These are phyloP conservation scores for Chondrostereum purpureum DNA, from an alignment of 1,284 basidiomycete species.

Conservation along the genomic window DNA sequence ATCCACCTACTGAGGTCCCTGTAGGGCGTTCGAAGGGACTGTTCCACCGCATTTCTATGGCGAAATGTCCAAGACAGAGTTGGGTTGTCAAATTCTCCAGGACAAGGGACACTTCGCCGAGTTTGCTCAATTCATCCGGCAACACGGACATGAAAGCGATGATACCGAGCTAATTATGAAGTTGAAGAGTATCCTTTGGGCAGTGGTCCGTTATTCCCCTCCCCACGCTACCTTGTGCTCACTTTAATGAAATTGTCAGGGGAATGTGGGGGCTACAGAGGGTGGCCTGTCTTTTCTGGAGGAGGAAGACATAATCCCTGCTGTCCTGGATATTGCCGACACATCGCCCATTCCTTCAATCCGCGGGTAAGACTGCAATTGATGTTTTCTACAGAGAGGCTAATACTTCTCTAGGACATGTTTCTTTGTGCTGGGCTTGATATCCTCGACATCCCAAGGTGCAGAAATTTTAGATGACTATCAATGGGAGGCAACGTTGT, in stretches of 20 bases:
- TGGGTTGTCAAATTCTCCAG: constrained; percentile 85
- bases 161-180: constrained; percentile 82
- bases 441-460: constrained; percentile 51
- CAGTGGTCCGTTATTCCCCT: constrained; percentile 62
- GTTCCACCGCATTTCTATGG: constrained; percentile 97
- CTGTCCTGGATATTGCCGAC: constrained; percentile 88
- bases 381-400: neutral
- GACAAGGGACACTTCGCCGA: constrained; percentile 90
- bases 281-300: constrained; percentile 92
- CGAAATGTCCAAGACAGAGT: constrained; percentile 92
- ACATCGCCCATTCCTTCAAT: constrained; percentile 86
- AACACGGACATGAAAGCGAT: constrained; percentile 79
- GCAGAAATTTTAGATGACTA: constrained; percentile 74
- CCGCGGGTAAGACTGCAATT: constrained; percentile 64
- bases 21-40: constrained; percentile 75
- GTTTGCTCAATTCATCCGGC: constrained; percentile 85
- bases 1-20: constrained; percentile 5
- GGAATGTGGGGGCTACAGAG: constrained; percentile 87
- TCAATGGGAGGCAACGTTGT: constrained; percentile 87
- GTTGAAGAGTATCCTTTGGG: constrained; percentile 95
- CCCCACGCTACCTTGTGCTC: neutral
- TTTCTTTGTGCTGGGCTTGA: constrained; percentile 89
- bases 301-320: constrained; percentile 88
- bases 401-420: constrained; percentile 62
- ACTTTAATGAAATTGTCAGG: too few species aligned